Evolutionary conservation across 2,329 filamentous ascomycete species (phyloP), one percentile per base, ranked within the genome.

Genomic region (Aspergillus carbonarius): DNA sequence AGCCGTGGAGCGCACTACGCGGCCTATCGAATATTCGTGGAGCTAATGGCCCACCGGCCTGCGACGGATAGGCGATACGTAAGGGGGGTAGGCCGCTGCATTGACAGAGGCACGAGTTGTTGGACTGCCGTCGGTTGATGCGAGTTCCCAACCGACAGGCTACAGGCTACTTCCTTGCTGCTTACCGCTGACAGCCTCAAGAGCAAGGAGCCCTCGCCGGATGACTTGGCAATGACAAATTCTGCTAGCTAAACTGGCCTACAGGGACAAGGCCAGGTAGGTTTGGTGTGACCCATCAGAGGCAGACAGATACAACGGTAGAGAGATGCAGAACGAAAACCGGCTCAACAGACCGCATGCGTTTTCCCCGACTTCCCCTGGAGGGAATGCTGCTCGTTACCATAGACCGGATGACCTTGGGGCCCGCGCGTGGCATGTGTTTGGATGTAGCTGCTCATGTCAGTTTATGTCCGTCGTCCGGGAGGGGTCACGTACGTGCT

Each of bases 331-430:
- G 18, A 17, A 17, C 20, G n/a, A 10, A 2, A 30, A 57, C 23
- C 25, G 18, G 9, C 30, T 63, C 84, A 96, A 77, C 92, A 96
- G 60, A 95, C 81, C 51, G 85, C 88, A 75, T 96, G 92, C 1
- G 91, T 93, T 84, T 96, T 96, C 48, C 91, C 92, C 59, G 86
- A 85, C 83, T 92, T 92, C 13, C 90, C 92, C 77, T 96, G 91
- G 63, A 96, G 79, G 57, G 88, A 92, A 76, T 97, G 92, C 66
- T 85, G 84, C 79, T 96, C 91, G 62, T 88, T 84, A 77, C 86
- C 73, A 68, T 82, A 88, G 46, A 81, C 74, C 6, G 68, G 56
- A 57, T 76, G 75, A 30, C 46, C 50, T 23, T 60, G 55, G 10
- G 63, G 63, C 7, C 54, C 55, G 39, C 52, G 58, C 12, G 52